phyloP scores from a whole-genome alignment of 2,329 filamentous ascomycete genomes.

The Colletotrichum theobromicola region DNA sequence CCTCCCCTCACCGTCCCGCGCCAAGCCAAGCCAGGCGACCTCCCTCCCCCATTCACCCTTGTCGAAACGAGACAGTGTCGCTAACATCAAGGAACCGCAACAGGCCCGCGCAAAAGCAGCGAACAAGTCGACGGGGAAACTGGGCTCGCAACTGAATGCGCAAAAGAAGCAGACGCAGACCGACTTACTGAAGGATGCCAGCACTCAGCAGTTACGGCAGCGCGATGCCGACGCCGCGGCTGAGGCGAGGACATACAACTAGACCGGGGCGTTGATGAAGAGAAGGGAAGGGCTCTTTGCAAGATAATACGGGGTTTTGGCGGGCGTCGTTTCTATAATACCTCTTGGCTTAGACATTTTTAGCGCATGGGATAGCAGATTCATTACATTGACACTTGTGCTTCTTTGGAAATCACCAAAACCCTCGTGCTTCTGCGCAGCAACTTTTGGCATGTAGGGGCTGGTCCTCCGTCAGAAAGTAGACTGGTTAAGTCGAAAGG shows the following conservation, averaged over 20 bases:
- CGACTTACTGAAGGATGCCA: slow-evolving; percentile 71
- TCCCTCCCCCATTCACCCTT: not conserved
- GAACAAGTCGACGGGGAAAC: slow-evolving; percentile 67
- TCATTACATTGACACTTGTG: not conserved
- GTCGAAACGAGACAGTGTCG: not conserved
- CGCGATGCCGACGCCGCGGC: slow-evolving; percentile 70
- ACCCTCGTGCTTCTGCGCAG: not conserved
- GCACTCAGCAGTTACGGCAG: slow-evolving; percentile 66
- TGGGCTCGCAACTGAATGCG: slow-evolving; percentile 72
- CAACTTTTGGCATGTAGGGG: too few species aligned
- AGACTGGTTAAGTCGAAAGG: too few species aligned
- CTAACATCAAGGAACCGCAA: not conserved
- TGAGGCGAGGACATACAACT: slow-evolving; percentile 34
- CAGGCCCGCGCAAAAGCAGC: slow-evolving; percentile 72
- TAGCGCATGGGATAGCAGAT: not conserved
- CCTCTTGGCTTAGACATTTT: not conserved
- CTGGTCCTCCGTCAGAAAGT: too few species aligned
- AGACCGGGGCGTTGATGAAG: slow-evolving; percentile 19
- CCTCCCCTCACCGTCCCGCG: not conserved
- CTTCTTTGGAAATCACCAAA: not conserved
- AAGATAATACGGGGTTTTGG: not conserved
- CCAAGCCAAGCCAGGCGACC: not conserved
- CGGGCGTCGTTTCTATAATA: not conserved
- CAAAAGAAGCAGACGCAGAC: slow-evolving; percentile 77
- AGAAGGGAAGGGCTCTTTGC: not conserved